Evolutionary conservation across 208 protist species (phyloP).

Genomic region (Leishmania lainsoni): DNA sequence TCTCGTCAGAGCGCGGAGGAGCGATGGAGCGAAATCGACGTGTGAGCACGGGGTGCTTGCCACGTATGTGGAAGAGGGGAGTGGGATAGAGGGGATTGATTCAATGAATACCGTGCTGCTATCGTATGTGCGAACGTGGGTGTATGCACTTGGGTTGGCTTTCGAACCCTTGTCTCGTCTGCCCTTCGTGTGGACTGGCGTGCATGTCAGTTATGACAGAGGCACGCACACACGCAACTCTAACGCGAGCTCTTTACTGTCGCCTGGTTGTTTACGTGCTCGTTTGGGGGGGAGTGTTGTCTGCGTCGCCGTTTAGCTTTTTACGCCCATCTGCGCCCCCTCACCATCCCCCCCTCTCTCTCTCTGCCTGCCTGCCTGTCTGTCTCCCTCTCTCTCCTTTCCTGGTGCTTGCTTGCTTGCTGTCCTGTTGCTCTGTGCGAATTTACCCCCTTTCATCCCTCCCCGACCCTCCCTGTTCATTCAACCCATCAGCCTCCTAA

Average conservation of each 20-base stretch:
- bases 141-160: neutral
- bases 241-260: neutral
- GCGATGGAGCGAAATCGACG: conserved; percentile 74
- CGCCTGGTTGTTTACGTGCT: neutral
- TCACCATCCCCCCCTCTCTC: neutral
- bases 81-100: neutral
- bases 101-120: neutral
- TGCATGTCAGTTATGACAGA: neutral
- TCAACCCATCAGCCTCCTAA: neutral
- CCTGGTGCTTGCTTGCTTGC: neutral
- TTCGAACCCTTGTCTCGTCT: neutral
- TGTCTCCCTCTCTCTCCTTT: neutral
- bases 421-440: neutral
- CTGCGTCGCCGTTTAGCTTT: neutral
- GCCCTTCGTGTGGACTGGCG: neutral
- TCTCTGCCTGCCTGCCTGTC: neutral
- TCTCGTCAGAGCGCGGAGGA: conserved; percentile 60
- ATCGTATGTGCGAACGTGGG: conserved; percentile 1
- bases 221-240: neutral
- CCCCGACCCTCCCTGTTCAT: neutral
- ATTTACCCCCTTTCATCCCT: neutral
- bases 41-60: conserved; percentile 18
- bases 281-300: neutral
- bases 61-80: neutral
- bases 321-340: neutral